These are phyloP conservation scores for Aspergillus neoniger DNA, from an alignment of 2,329 filamentous ascomycete genomes.

Conservation along the genomic window DNA sequence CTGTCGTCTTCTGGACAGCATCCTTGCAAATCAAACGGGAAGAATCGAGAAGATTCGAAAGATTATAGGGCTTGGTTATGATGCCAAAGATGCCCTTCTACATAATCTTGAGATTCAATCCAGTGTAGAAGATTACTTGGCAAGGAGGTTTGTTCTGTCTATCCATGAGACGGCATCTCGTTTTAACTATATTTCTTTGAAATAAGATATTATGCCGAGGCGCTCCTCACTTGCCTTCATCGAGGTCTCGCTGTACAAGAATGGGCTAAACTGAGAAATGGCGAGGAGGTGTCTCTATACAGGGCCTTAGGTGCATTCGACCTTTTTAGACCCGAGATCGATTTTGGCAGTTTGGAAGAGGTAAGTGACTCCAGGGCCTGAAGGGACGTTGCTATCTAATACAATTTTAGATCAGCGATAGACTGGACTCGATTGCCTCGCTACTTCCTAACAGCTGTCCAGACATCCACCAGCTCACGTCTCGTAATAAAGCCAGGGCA, in stretches of 20 bases:
- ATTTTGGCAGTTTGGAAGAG: conserved; percentile 72
- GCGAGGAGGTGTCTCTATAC: conserved; percentile 65
- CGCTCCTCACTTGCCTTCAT: conserved; percentile 76
- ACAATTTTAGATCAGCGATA: conserved; percentile 57
- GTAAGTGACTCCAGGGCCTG: conserved; percentile 45
- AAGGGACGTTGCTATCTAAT: conserved; percentile 15
- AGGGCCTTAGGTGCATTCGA: conserved; percentile 80
- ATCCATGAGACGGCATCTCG: neutral
- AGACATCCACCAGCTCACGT: conserved; percentile 58
- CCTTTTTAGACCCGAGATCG: conserved; percentile 78
- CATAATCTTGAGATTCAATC: conserved; percentile 63
- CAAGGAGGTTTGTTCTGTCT: conserved; percentile 56
- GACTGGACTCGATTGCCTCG: conserved; percentile 65
- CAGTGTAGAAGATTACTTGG: conserved; percentile 70
- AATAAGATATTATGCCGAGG: conserved; percentile 70
- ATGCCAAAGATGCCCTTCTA: conserved; percentile 82
- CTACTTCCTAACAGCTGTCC: conserved; percentile 58
- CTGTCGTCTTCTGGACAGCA: conserved; percentile 61
- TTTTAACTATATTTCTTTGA: conserved; percentile 2
- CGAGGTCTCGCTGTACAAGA: conserved; percentile 74
- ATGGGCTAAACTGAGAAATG: conserved; percentile 64
- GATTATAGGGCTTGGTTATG: conserved; percentile 75
- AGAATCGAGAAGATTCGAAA: conserved; percentile 69
- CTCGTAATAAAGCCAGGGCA: conserved; percentile 66
- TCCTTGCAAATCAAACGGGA: conserved; percentile 69